These are phyloP conservation scores for Porogramme epimiltina DNA, from an alignment of 1,284 basidiomycete species.

Conservation along the genomic window DNA sequence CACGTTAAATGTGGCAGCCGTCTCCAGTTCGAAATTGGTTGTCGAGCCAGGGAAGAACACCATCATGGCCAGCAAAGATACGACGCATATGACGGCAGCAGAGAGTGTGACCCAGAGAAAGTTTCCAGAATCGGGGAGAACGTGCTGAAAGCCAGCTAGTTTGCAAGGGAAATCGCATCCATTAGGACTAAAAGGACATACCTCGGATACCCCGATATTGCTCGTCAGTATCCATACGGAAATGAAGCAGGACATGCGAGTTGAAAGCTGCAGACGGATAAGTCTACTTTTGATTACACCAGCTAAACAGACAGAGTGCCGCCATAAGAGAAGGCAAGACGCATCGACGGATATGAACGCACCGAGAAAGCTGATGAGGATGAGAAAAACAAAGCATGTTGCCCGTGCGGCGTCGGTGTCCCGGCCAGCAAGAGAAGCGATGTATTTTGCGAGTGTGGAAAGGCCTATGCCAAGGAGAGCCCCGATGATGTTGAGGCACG, in stretches of 20 bases:
- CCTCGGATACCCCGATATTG: slow-evolving; percentile 35
- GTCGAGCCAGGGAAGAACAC: slow-evolving; percentile 44
- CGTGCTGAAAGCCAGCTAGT: slow-evolving; percentile 29
- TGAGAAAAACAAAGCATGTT: slow-evolving; percentile 43
- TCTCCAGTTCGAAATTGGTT: slow-evolving; percentile 44
- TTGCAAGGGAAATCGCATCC: not conserved
- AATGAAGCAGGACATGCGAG: slow-evolving; percentile 48
- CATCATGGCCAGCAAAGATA: slow-evolving; percentile 43
- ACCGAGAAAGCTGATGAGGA: slow-evolving; percentile 45
- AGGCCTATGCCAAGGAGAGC: slow-evolving; percentile 44
- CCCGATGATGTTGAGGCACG: slow-evolving; percentile 45
- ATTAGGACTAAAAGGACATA: slow-evolving; percentile 15
- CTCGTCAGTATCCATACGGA: slow-evolving; percentile 49
- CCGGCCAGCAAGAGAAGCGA: slow-evolving; percentile 33
- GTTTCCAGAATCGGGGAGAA: slow-evolving; percentile 33
- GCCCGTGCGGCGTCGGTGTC: slow-evolving; percentile 35
- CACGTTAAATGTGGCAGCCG: slow-evolving; percentile 37
- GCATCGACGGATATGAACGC: slow-evolving; percentile 9
- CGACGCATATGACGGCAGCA: slow-evolving; percentile 41
- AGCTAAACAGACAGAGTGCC: slow-evolving; percentile 31
- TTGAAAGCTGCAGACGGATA: slow-evolving; percentile 45
- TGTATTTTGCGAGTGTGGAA: slow-evolving; percentile 44
- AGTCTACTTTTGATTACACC: slow-evolving; percentile 49
- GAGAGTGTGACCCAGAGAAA: slow-evolving; percentile 47
- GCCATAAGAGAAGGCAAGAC: not conserved